These are phyloP conservation scores for Beauveria brongniartii DNA, from an alignment of 2,329 filamentous ascomycete genomes.

Conservation along the genomic window DNA sequence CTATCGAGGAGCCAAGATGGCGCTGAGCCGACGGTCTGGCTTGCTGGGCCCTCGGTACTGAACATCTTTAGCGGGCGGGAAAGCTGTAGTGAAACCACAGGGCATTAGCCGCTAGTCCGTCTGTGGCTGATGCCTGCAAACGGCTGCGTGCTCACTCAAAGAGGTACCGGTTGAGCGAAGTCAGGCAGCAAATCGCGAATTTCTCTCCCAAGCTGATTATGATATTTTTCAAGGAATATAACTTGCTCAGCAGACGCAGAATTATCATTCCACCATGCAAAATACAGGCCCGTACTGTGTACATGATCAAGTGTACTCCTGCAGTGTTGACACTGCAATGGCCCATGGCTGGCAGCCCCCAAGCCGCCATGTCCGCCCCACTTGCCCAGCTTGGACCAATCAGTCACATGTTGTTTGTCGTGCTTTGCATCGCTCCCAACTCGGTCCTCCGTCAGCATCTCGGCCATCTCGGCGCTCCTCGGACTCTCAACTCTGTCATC, in stretches of 20 bases:
- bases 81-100: background rate
- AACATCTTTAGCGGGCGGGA: background rate
- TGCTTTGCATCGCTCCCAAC: conserved; percentile 1
- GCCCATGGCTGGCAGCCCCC: background rate
- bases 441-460: conserved; percentile 5
- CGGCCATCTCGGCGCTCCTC: conserved; percentile 8
- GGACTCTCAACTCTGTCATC: background rate
- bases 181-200: too few relatives aligned
- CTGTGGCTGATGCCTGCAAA: background rate
- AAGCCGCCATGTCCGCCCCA: background rate
- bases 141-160: background rate
- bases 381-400: conserved; percentile 1
- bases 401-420: conserved; percentile 9
- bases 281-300: too few relatives aligned
- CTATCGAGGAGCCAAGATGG: background rate
- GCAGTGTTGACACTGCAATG: too few relatives aligned
- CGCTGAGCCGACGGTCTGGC: background rate
- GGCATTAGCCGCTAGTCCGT: background rate
- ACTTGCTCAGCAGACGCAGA: too few relatives aligned
- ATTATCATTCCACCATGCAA: too few relatives aligned
- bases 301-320: too few relatives aligned
- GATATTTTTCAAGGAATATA: too few relatives aligned
- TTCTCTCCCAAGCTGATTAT: too few relatives aligned
- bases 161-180: too few relatives aligned
- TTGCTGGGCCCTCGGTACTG: background rate